These are phyloP conservation scores for Thinopyrum obtusiflorum DNA, from an alignment of 202 grass and related monocot genomes.

Conservation along the genomic window DNA sequence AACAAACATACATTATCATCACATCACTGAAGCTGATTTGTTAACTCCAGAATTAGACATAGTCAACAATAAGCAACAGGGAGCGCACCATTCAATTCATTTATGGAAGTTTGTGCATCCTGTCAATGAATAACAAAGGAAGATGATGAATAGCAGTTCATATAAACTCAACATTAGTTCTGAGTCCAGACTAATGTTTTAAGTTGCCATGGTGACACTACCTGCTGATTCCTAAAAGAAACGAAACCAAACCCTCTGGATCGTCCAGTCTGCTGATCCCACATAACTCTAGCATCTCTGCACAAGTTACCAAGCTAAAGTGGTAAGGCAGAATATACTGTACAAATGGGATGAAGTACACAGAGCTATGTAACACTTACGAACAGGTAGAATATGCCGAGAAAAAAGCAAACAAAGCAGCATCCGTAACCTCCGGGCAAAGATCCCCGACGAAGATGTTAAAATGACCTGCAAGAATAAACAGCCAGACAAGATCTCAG, in stretches of 20 bases:
- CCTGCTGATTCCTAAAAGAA: constrained; percentile 91
- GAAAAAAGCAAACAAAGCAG: constrained; percentile 78
- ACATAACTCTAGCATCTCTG: constrained; percentile 98
- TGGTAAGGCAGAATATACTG: not conserved
- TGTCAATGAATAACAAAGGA: constrained; percentile 41
- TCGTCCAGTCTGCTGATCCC: constrained; percentile 90
- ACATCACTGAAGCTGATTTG: constrained; percentile 9
- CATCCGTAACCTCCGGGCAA: constrained; percentile 85
- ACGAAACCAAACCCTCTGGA: constrained; percentile 94
- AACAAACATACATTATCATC: constrained; percentile 18
- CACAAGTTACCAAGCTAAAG: constrained; percentile 28
- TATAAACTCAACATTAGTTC: not conserved
- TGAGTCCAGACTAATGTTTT: not conserved
- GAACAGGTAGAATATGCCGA: constrained; percentile 75
- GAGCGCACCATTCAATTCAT: constrained; percentile 71
- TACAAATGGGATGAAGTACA: not conserved
- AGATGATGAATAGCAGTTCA: constrained; percentile 13
- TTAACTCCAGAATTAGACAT: not conserved
- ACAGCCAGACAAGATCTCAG: constrained; percentile 14
- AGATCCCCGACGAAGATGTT: constrained; percentile 94
- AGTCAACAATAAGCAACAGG: constrained; percentile 17
- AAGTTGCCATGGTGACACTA: constrained; percentile 32
- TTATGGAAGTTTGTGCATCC: constrained; percentile 93
- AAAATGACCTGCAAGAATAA: constrained; percentile 61
- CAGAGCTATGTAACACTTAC: constrained; percentile 43